Conservation (phyloP, 2,329 filamentous ascomycete species). For the Tolypocladium inflatum region DNA sequence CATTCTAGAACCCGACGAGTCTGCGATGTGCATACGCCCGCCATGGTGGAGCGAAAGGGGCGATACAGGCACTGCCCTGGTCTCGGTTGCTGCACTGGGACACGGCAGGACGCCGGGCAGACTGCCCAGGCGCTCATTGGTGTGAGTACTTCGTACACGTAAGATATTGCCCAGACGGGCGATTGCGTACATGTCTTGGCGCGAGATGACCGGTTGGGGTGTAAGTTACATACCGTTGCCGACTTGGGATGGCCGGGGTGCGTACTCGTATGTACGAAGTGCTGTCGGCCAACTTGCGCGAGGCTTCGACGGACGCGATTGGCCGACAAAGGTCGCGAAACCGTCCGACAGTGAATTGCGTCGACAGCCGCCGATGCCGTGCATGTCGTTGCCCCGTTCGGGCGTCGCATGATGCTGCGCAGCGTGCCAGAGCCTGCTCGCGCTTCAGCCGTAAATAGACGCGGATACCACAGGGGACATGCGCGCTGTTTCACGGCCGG, state of each 20-base stretch:
- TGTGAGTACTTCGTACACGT: not conserved
- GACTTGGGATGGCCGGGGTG: not conserved
- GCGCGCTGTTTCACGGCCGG: not conserved
- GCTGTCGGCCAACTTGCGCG: not conserved
- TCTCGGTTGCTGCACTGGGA: no score
- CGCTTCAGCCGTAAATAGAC: not conserved
- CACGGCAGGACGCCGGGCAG: no score
- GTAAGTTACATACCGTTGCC: not conserved
- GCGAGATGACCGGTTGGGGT: no score
- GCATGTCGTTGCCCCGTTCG: not conserved
- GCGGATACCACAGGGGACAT: not conserved
- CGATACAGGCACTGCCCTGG: no score
- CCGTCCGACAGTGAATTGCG: no score
- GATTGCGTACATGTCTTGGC: no score
- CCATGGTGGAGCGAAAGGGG: no score
- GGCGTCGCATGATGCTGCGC: not conserved
- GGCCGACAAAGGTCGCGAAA: no score
- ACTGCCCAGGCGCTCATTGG: no score
- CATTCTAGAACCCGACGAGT: no score
- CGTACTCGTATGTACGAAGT: not conserved
- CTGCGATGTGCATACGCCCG: no score
- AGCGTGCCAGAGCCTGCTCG: not conserved
- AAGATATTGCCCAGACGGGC: not conserved
- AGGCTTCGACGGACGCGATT: not conserved
- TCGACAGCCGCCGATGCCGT: no score